Evolutionary conservation across 2,329 filamentous ascomycete genomes (phyloP), one percentile per base, ranked within the genome.

Genomic region (Metarhizium rileyi): DNA sequence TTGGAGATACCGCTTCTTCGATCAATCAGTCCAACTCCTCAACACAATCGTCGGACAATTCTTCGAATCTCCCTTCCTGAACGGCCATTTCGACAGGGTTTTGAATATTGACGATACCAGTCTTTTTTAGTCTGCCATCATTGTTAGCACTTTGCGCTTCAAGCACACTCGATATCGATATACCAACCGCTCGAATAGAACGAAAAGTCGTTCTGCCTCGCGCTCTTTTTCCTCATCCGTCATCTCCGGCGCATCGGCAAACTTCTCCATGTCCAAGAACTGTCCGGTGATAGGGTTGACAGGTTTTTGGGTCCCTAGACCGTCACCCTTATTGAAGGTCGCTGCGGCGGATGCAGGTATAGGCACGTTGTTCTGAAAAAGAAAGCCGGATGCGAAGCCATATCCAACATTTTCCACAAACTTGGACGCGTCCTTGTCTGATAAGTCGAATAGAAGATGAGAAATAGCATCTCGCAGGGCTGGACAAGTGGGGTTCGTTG

Each of bases 351-450:
- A 82, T 51, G 82, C 75, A 0, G 90, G 88, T 22, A 95, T 73
- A 0, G 84, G 76, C 12, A 97, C 81, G 49, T 93, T 87, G 54
- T 91, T 86, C 54, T 86, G 84, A 69, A 90, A 84, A 16, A 98
- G 71, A 63, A 93, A 95, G 0, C 93, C 93, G 0, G 90, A 87
- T 0, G 93, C 93, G 61, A 87, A 95, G 0, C 93, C 93, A 62
- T 95, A 98, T 0, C 93, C 93, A 12, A 98, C 87, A 57, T 96
- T 96, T 47, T 87, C 77, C 1, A 97, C 86, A 60, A 96, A 93
- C 27, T 76, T 85, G 16, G 77, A 78, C 0, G 90, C 80, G 58
- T 96, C 83, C 58, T 83, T 86, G 55, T 84, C 85, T 0, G 90
- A 95, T 26, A 97, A 75, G 55, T 94, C 86, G 63, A 94, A 98